Base-by-base conservation (phyloP, 2,329 filamentous ascomycete species). In the Alternaria arborescens region DNA sequence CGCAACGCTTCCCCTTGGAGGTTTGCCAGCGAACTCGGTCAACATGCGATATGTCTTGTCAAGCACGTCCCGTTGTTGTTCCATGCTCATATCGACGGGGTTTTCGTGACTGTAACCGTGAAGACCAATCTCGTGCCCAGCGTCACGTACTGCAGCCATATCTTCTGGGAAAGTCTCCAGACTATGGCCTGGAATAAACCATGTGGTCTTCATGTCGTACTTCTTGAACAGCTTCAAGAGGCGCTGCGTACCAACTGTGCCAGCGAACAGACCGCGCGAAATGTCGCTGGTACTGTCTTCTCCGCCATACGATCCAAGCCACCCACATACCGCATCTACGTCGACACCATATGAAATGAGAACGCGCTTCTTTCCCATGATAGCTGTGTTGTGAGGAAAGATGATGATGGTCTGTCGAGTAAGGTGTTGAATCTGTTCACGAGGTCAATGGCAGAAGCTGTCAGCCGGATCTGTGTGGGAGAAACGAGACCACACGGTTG, bases 61-160 rank as follows among this genome's bases (percentile, higher is more conserved):
- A 3, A 93, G 82, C n/a, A 93, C 88, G 57, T 90, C 88, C 4
- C 84, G 84, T 75, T 93, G 90, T 79, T 93, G 90, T 73, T 92
- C 89, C 1, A 90, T 69, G 0, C 84, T 89, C 89, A 92, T 91
- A 55, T 88, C 85, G 1, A 81, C 82, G 0, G 90, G 89, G 66
- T 92, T 91, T 75, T 92, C 90, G 66, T 92, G 89, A 1, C 84
- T 87, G 75, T 92, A 92, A 3, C 79, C 90, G 65, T 92, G 90
- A 12, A 90, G 81, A 4, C 88, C 88, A 60, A 85, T 87, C 70
- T 90, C 88, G 67, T 90, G 88, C 0, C 88, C 87, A 0, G 83
- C 82, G 61, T 90, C 88, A 10, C 85, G 83, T 11, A 90, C 44
- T 81, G 83, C 66, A 14, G 73, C 74, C 67, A 86, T 88, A 71